Evolutionary conservation across 768 basidiomycete species (phyloP), one percentile per base, ranked within the genome.

Genomic region (Flagelloscypha sp.): DNA sequence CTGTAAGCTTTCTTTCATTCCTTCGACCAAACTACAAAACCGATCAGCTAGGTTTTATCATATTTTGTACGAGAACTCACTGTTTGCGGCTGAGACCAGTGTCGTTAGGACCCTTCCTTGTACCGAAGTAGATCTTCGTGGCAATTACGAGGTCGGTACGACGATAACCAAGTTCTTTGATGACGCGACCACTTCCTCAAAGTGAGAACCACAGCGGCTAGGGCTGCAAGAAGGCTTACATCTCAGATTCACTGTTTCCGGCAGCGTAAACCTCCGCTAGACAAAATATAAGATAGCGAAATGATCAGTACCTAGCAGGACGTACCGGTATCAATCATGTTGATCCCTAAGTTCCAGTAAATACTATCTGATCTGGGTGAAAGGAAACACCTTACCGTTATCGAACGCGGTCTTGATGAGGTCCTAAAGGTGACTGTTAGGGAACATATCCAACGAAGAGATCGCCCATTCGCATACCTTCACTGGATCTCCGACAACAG

Each of bases 121-220:
- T 59, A 5, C 86, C 86, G 69, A 81, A 88, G 66, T 76, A 88
- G 25, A 88, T 41, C 55, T 88, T 88, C 38, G 86, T 89, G n/a
- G 79, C 74, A 48, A 89, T 65, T 34, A 89, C 67, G 10, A 86
- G 57, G 48, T 88, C 84, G 9, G 66, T 61, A 20, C 84, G 69
- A 23, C 73, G 68, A 45, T 77, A 61, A 6, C 72, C 71, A 12
- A 85, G 70, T 52, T 86, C 84, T 53, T 76, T 76, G 53, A 87
- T 72, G 2, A 77, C 84, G 24, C 80, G 74, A 12, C 87, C 87
- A 49, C 63, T 65, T 38, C n/a, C n/a, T n/a, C n/a, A n/a, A n/a
- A n/a, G n/a, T n/a, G n/a, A n/a, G n/a, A n/a, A n/a, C n/a, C n/a
- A n/a, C n/a, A n/a, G n/a, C n/a, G n/a, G n/a, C n/a, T n/a, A n/a